Evolutionary conservation across 2,329 filamentous ascomycete genomes (phyloP).

Genomic region (Plenodomus tracheiphilus): DNA sequence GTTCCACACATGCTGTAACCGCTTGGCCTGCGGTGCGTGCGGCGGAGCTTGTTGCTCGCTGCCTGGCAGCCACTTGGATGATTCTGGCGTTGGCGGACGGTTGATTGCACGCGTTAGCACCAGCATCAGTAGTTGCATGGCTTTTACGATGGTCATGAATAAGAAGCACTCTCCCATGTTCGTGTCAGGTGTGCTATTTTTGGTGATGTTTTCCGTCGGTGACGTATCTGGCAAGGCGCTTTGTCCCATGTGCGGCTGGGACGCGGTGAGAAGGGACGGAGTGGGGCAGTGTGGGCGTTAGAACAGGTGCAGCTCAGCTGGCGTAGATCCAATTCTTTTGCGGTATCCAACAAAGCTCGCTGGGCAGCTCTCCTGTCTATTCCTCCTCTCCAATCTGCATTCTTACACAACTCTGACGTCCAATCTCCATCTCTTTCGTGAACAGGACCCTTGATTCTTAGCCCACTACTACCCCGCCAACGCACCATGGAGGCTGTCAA

Average conservation of each 20-base stretch:
- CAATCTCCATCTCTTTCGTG: background rate
- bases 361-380: constrained; percentile 11
- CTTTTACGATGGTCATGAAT: constrained; percentile 4
- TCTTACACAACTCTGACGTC: background rate
- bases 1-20: constrained; percentile 6
- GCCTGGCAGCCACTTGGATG: constrained; percentile 12
- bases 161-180: background rate
- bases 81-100: constrained; percentile 19
- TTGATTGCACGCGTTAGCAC: constrained; percentile 5
- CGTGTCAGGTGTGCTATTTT: constrained; percentile 22
- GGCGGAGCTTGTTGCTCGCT: constrained; percentile 2
- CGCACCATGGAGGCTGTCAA: constrained; percentile 48
- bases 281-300: constrained; percentile 34
- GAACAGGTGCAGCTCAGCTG: constrained; percentile 22
- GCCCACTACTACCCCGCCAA: constrained; percentile 16
- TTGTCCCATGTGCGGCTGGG: constrained; percentile 23
- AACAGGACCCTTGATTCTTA: background rate
- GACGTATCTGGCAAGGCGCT: constrained; percentile 13
- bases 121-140: constrained; percentile 1
- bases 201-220: constrained; percentile 32
- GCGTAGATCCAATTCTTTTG: background rate
- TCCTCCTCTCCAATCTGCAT: background rate
- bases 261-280: constrained; percentile 27
- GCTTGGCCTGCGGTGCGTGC: background rate
- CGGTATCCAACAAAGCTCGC: background rate